Percentiles rank a stretch among this genome's conserved stretches.
Conservation (phyloP, 805 yeast genomes). For the Wickerhamiella cacticola region DNA sequence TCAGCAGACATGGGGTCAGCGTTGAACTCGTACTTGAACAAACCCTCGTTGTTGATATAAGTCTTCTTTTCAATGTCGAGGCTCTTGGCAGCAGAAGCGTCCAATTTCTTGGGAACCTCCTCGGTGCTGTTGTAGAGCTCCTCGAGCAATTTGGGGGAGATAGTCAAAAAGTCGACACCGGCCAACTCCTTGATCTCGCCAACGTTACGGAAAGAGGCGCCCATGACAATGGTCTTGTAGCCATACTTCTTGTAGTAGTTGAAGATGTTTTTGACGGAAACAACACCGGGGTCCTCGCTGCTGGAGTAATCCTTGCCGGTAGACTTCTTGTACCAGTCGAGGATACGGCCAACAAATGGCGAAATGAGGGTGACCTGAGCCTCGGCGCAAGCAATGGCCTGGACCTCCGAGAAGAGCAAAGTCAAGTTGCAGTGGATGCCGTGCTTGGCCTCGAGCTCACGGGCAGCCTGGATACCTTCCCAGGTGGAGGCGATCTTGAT, state of each 20-base stretch:
- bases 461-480: slow-evolving; percentile 99
- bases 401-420: slow-evolving; percentile 83
- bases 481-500: slow-evolving; percentile 96
- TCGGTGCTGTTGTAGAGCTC: slow-evolving; percentile 69
- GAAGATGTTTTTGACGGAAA: slow-evolving; percentile 76
- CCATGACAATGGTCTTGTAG: slow-evolving; percentile 98
- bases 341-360: slow-evolving; percentile 97
- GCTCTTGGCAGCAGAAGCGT: slow-evolving; percentile 48
- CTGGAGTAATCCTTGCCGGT: slow-evolving; percentile 79
- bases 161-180: slow-evolving; percentile 93
- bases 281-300: slow-evolving; percentile 90
- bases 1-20: slow-evolving; percentile 98
- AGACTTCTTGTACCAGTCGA: slow-evolving; percentile 94
- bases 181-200: slow-evolving; percentile 95
- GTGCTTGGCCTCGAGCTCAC: slow-evolving; percentile 81
- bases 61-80: slow-evolving; percentile 56
- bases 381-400: slow-evolving; percentile 99
- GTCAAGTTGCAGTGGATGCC: slow-evolving; percentile 93
- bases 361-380: slow-evolving; percentile 92
- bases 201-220: slow-evolving; percentile 97
- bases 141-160: slow-evolving; percentile 85
- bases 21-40: slow-evolving; percentile 81
- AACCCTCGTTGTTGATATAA: slow-evolving; percentile 72
- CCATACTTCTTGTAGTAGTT: slow-evolving; percentile 96
- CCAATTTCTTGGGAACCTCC: slow-evolving; percentile 69